A percentile compares a stretch with the other conserved stretches of the same genome.
Evolutionary conservation across 768 basidiomycete genomes (phyloP).

Genomic region (Infundibulicybe gibba): DNA sequence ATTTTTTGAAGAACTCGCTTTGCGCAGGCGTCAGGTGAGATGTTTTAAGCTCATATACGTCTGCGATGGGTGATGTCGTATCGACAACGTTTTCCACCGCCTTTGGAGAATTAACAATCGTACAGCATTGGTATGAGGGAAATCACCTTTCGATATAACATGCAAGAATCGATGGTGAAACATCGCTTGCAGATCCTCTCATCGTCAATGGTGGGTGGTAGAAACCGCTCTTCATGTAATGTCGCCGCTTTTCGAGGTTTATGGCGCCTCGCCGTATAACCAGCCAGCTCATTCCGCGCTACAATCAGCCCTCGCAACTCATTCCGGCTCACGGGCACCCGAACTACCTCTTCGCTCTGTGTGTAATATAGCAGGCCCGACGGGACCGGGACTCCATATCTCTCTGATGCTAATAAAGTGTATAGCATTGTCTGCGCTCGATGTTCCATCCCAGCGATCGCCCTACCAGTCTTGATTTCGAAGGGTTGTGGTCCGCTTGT

Average conservation of each 20-base stretch:
- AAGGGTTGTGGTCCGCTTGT: conserved; percentile 63
- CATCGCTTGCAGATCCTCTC: conserved; percentile 76
- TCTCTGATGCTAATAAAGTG: conserved; percentile 83
- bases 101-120: conserved; percentile 28
- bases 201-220: conserved; percentile 88
- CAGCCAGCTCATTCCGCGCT: conserved; percentile 81
- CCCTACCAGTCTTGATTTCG: conserved; percentile 94
- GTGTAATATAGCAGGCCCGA: conserved; percentile 93
- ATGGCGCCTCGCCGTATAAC: conserved; percentile 61
- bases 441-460: conserved; percentile 79
- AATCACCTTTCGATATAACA: conserved; percentile 86
- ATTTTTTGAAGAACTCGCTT: conserved; percentile 78
- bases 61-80: conserved; percentile 48
- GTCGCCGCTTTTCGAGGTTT: conserved; percentile 7
- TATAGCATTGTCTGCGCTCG: conserved; percentile 98
- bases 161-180: conserved; percentile 81
- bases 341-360: conserved; percentile 82
- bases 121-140: not conserved
- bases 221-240: conserved; percentile 45
- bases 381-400: conserved; percentile 80
- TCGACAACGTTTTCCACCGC: conserved; percentile 67
- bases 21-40: conserved; percentile 71
- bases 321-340: conserved; percentile 74
- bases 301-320: conserved; percentile 84
- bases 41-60: conserved; percentile 75